Conservation (phyloP, 1,284 basidiomycete species). For the Malassezia obtusa region DNA sequence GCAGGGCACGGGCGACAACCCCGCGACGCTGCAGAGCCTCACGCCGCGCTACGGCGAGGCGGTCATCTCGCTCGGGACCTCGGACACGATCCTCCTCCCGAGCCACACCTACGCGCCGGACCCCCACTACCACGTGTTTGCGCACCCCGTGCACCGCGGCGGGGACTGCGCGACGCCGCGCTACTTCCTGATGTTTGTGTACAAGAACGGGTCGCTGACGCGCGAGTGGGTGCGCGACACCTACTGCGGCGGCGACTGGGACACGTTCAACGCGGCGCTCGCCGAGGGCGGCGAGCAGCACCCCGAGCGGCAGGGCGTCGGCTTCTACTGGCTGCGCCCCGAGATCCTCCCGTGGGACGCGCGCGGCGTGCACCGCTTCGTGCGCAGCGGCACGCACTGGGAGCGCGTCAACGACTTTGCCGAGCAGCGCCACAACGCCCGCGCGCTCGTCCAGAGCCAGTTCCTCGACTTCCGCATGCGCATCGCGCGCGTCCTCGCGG, state of each 20-base stretch:
- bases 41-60: slow-evolving; percentile 64
- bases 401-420: slow-evolving; percentile 39
- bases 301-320: slow-evolving; percentile 45
- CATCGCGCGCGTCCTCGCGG: slow-evolving; percentile 60
- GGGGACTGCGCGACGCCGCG: slow-evolving; percentile 15
- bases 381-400: slow-evolving; percentile 24
- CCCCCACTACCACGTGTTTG: slow-evolving; percentile 52
- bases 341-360: slow-evolving; percentile 71
- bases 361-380: slow-evolving; percentile 60
- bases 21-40: slow-evolving; percentile 71
- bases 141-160: slow-evolving; percentile 49
- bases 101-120: slow-evolving; percentile 49
- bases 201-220: slow-evolving; percentile 49
- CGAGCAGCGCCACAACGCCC: slow-evolving; percentile 56
- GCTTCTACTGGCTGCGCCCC: slow-evolving; percentile 66
- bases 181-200: slow-evolving; percentile 53
- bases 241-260: slow-evolving; percentile 61
- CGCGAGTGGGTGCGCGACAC: slow-evolving; percentile 68
- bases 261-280: slow-evolving; percentile 62
- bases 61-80: slow-evolving; percentile 79
- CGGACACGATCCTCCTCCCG: slow-evolving; percentile 74
- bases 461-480: slow-evolving; percentile 67
- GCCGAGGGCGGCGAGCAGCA: slow-evolving; percentile 27
- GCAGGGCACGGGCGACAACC: slow-evolving; percentile 84
- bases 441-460: slow-evolving; percentile 77